Evolutionary conservation across 106 monocot genomes (phyloP).

Genomic region (Dendrobium huoshanense): DNA sequence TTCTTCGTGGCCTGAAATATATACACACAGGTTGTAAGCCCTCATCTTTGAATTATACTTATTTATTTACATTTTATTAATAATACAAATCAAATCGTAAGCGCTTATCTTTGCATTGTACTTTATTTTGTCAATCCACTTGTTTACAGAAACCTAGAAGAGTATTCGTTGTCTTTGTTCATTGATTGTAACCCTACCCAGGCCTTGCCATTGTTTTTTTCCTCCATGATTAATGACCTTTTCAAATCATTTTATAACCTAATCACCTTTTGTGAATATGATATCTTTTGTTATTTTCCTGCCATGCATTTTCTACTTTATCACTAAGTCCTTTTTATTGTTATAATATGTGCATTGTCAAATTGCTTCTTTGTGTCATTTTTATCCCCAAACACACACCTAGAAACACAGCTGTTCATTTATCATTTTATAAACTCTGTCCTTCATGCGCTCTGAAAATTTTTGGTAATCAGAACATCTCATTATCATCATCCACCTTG

Average conservation of each 20-base stretch:
- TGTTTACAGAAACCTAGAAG: background rate
- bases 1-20: constrained; percentile 68
- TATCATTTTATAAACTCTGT: background rate
- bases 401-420: background rate
- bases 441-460: background rate
- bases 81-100: background rate
- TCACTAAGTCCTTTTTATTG: background rate
- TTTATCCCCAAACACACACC: background rate
- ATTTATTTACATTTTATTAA: background rate
- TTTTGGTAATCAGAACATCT: background rate
- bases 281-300: background rate
- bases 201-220: background rate
- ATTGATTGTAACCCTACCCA: background rate
- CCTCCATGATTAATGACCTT: background rate
- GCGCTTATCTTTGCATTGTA: background rate
- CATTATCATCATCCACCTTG: background rate
- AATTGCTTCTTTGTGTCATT: background rate
- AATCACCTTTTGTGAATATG: background rate
- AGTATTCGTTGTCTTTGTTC: background rate
- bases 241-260: background rate
- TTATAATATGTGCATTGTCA: background rate
- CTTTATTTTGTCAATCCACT: background rate
- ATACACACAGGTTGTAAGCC: constrained; percentile 56
- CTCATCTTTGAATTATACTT: background rate
- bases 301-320: background rate